phyloP scores from a whole-genome alignment of 1,139 yeast genomes.

The Kazachstania sp. region DNA sequence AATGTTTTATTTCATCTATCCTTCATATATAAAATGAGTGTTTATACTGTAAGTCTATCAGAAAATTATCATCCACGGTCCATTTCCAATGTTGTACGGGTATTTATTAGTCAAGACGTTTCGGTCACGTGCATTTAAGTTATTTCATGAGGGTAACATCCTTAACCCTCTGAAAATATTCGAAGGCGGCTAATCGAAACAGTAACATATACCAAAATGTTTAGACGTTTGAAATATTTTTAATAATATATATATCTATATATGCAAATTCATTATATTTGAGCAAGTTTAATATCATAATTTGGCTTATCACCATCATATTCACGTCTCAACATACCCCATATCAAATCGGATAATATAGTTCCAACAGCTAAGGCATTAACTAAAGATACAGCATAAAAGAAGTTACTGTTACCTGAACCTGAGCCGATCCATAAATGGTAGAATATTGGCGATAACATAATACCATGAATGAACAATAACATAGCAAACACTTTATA shows the following conservation, averaged over 20 bases:
- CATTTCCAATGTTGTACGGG: too few species aligned
- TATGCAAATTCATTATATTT: conserved; percentile 17
- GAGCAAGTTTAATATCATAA: conserved; percentile 28
- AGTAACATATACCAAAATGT: too few species aligned
- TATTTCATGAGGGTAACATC: too few species aligned
- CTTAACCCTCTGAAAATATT: too few species aligned
- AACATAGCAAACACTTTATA: conserved; percentile 39
- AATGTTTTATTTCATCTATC: neutral
- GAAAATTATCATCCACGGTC: too few species aligned
- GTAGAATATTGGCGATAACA: conserved; percentile 81
- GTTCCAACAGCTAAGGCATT: conserved; percentile 68
- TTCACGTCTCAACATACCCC: conserved; percentile 72
- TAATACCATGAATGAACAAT: conserved; percentile 41
- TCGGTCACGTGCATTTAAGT: too few species aligned
- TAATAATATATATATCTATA: neutral
- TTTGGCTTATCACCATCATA: conserved; percentile 40
- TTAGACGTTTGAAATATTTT: too few species aligned
- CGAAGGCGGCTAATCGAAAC: too few species aligned
- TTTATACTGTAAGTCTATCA: too few species aligned
- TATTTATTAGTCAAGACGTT: too few species aligned
- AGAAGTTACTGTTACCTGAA: conserved; percentile 92
- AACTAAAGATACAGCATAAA: conserved; percentile 83
- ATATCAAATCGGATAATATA: conserved; percentile 64
- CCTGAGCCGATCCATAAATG: conserved; percentile 93
- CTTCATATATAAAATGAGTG: neutral